Evolutionary conservation across 805 yeast genomes (phyloP).

Genomic region (Ogataea ganodermae): DNA sequence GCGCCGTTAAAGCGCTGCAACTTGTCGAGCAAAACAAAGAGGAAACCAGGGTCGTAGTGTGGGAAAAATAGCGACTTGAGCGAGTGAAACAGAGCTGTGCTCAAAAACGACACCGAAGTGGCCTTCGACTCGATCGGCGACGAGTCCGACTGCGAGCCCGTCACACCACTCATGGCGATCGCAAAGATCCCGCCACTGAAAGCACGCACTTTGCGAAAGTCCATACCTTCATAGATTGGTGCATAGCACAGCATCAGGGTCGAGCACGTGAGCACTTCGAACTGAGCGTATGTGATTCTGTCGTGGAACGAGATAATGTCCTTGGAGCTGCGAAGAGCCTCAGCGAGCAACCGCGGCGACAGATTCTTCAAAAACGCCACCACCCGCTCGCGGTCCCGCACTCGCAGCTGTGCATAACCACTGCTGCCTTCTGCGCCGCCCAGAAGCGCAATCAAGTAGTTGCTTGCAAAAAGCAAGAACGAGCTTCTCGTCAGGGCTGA

Average conservation of each 20-base stretch:
- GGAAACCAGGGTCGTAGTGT: slow-evolving; percentile 17
- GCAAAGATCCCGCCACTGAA: slow-evolving; percentile 25
- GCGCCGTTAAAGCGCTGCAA: slow-evolving; percentile 5
- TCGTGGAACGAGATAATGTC: slow-evolving; percentile 11
- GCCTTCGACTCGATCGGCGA: slow-evolving; percentile 4
- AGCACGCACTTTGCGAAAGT: slow-evolving; percentile 10
- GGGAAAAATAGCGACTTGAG: slow-evolving; percentile 21
- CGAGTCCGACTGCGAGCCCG: slow-evolving; percentile 3
- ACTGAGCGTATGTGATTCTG: slow-evolving; percentile 13
- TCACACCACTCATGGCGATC: slow-evolving; percentile 16
- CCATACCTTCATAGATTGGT: slow-evolving; percentile 15
- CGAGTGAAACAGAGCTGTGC: slow-evolving; percentile 19
- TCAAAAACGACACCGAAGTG: slow-evolving; percentile 12
- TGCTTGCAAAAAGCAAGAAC: slow-evolving; percentile 10
- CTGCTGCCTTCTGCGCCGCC: background rate
- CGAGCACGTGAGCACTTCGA: slow-evolving; percentile 16
- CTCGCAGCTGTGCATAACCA: slow-evolving; percentile 5
- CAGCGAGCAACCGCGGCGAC: slow-evolving; percentile 7
- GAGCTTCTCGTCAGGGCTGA: slow-evolving; percentile 11
- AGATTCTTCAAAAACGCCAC: slow-evolving; percentile 3
- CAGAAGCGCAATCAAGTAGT: slow-evolving; percentile 10
- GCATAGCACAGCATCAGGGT: slow-evolving; percentile 16
- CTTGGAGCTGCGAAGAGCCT: slow-evolving; percentile 11
- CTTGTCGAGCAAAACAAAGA: slow-evolving; percentile 18
- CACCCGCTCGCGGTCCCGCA: slow-evolving; percentile 2